Percentiles rank a stretch among this genome's conserved stretches.
Conservation (phyloP, 129 eudicot genomes). For the Tanacetum coccineum region DNA sequence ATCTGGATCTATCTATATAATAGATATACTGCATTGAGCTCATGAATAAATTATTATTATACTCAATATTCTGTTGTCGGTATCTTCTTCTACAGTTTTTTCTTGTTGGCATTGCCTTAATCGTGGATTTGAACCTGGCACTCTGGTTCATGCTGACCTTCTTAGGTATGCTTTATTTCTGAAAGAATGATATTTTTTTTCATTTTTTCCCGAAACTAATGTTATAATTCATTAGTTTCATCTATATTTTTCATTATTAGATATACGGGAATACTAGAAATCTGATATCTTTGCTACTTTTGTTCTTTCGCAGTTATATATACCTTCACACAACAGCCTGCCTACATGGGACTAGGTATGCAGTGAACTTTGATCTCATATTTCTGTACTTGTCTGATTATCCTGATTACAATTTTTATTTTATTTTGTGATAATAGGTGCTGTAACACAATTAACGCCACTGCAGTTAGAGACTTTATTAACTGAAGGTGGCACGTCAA, state of each 20-base stretch:
- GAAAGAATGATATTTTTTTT: slow-evolving; percentile 14
- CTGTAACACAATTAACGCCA: slow-evolving; percentile 68
- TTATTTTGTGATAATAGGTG: slow-evolving; percentile 40
- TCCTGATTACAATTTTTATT: background rate
- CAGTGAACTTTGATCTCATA: slow-evolving; percentile 1
- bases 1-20: no score
- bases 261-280: background rate
- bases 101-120: slow-evolving; percentile 61
- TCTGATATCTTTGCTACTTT: slow-evolving; percentile 6
- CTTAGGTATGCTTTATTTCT: slow-evolving; percentile 50
- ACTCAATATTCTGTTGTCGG: slow-evolving; percentile 10
- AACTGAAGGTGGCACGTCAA: slow-evolving; percentile 78
- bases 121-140: slow-evolving; percentile 78
- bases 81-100: slow-evolving; percentile 51
- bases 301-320: slow-evolving; percentile 56
- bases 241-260: background rate
- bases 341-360: slow-evolving; percentile 67
- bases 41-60: background rate
- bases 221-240: background rate
- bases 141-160: slow-evolving; percentile 72
- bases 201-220: background rate
- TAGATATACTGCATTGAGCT: no score
- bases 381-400: background rate
- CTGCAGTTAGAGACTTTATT: slow-evolving; percentile 80
- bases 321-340: slow-evolving; percentile 72